These are phyloP conservation scores for Populus simonii DNA, from an alignment of 345 rosid species.

Conservation along the genomic window DNA sequence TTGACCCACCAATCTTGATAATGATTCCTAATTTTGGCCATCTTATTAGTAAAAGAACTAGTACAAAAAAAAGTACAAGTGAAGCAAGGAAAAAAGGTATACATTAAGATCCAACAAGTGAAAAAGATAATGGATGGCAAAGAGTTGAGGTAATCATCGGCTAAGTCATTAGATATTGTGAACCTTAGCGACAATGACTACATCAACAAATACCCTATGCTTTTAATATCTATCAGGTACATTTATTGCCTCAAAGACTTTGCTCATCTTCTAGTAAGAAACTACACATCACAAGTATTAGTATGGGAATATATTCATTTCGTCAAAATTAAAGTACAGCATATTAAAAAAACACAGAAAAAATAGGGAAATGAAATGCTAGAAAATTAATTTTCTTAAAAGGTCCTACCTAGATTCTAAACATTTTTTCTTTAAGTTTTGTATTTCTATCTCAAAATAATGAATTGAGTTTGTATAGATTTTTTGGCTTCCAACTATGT, in stretches of 20 bases:
- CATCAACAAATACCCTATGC: constrained; percentile 11
- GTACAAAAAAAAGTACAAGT: too few species aligned
- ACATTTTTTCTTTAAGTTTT: too few species aligned
- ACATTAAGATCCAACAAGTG: neutral
- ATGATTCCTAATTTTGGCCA: too few species aligned
- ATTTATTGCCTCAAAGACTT: constrained; percentile 2
- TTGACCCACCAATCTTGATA: too few species aligned
- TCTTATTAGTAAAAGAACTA: too few species aligned
- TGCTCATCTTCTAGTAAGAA: neutral
- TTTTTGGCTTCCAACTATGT: too few species aligned
- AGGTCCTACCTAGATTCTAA: too few species aligned
- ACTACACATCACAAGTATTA: neutral
- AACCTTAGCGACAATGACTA: constrained; percentile 17
- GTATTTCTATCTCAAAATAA: too few species aligned
- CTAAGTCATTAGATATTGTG: neutral
- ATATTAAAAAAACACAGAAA: too few species aligned
- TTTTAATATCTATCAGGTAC: neutral
- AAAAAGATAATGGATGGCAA: neutral
- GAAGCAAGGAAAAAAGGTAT: constrained; percentile 8
- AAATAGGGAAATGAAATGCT: too few species aligned
- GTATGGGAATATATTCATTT: constrained; percentile 11
- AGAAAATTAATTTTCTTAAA: too few species aligned
- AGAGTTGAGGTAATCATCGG: neutral
- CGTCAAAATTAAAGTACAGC: neutral
- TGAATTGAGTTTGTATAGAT: too few species aligned